These are phyloP conservation scores for Ammopiptanthus mongolicus DNA, from an alignment of 306 rosid genomes.

Conservation along the genomic window DNA sequence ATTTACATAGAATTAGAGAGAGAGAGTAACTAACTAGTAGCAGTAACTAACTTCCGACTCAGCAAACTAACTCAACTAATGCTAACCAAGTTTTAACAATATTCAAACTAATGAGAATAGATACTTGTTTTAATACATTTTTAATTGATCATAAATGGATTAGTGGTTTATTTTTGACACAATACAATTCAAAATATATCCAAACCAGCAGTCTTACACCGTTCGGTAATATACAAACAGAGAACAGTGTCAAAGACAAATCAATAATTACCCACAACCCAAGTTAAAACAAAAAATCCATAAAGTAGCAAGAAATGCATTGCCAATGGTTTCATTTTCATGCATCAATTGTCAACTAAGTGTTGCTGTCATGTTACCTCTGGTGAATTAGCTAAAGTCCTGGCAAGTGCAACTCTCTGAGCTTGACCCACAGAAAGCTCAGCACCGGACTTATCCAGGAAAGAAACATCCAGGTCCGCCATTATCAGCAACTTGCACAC, in stretches of 20 bases:
- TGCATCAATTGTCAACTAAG: background rate
- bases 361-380: conserved; percentile 50
- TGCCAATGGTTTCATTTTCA: background rate
- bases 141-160: too few species aligned
- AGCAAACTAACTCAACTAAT: background rate
- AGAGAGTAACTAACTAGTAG: background rate
- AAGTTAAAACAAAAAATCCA: background rate
- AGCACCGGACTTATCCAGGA: conserved; percentile 46
- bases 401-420: conserved; percentile 92
- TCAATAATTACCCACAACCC: background rate
- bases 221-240: background rate
- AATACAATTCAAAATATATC: too few species aligned
- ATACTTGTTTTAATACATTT: too few species aligned
- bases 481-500: conserved; percentile 60
- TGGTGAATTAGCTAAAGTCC: conserved; percentile 82
- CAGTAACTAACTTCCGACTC: background rate
- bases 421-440: conserved; percentile 95
- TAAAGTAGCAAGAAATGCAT: background rate
- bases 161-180: too few species aligned
- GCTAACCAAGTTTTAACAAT: background rate
- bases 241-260: background rate
- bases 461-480: conserved; percentile 78
- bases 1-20: background rate
- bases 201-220: too few species aligned
- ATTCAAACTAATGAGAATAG: too few species aligned